Evolutionary conservation across 1,139 yeast species (phyloP).

Genomic region (Sugiyamaella japonica): DNA sequence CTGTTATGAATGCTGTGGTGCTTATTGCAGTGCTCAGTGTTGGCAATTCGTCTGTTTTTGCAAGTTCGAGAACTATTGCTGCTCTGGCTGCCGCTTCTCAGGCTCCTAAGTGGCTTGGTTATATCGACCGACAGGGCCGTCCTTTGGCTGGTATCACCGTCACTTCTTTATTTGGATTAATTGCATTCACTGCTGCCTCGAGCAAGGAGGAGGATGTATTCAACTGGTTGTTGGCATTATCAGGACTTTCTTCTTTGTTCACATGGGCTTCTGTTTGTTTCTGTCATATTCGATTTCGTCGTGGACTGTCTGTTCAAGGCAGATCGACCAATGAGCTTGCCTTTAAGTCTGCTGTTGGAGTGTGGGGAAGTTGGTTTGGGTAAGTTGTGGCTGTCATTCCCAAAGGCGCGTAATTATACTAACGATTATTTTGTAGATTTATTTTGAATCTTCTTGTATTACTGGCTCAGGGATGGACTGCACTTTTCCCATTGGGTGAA

Average conservation of each 20-base stretch:
- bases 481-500: slow-evolving; percentile 63
- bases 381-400: slow-evolving; percentile 22
- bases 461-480: slow-evolving; percentile 78
- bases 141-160: slow-evolving; percentile 65
- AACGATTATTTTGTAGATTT: slow-evolving; percentile 30
- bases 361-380: slow-evolving; percentile 70
- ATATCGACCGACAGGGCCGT: slow-evolving; percentile 72
- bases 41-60: slow-evolving; percentile 75
- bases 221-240: slow-evolving; percentile 75
- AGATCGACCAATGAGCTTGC: slow-evolving; percentile 65
- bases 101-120: slow-evolving; percentile 69
- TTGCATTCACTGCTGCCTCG: slow-evolving; percentile 68
- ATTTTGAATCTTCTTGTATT: slow-evolving; percentile 53
- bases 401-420: no score
- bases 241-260: slow-evolving; percentile 76
- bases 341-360: slow-evolving; percentile 69
- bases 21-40: slow-evolving; percentile 66
- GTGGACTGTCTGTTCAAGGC: slow-evolving; percentile 66
- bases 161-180: slow-evolving; percentile 60
- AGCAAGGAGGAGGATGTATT: slow-evolving; percentile 69
- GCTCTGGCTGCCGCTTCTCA: slow-evolving; percentile 78
- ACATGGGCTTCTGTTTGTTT: slow-evolving; percentile 77
- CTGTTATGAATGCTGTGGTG: slow-evolving; percentile 71
- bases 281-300: slow-evolving; percentile 76
- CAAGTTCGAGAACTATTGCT: slow-evolving; percentile 75